Evolutionary conservation across 306 rosid genomes (phyloP).

Genomic region (Sicyos edulis): DNA sequence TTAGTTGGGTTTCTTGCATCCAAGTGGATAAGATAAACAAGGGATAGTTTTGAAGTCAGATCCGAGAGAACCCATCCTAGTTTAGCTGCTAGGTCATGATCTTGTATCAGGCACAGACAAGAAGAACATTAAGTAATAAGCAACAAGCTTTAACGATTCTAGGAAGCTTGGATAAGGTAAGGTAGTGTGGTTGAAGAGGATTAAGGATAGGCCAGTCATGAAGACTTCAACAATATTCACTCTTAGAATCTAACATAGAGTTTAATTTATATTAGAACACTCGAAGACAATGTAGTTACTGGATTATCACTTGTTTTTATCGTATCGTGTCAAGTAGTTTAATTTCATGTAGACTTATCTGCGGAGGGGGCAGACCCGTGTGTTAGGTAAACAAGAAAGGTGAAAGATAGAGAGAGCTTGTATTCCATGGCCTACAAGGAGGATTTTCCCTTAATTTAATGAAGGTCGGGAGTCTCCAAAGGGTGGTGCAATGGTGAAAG

Average conservation of each 20-base stretch:
- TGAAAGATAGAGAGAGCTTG: background rate
- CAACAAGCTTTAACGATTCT: background rate
- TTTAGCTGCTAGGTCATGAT: background rate
- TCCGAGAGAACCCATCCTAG: background rate
- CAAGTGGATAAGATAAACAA: constrained; percentile 3
- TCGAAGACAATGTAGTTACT: background rate
- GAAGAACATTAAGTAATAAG: background rate
- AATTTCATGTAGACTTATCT: background rate
- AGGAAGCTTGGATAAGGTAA: background rate
- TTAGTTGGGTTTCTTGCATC: background rate
- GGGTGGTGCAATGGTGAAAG: no score
- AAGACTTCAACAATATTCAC: background rate
- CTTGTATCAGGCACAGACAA: background rate
- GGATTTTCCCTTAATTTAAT: background rate
- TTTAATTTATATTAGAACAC: background rate
- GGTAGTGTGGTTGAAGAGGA: background rate
- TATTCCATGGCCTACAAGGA: background rate
- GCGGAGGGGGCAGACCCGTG: no score
- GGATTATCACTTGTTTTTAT: background rate
- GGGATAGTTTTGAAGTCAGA: background rate
- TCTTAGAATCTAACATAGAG: background rate
- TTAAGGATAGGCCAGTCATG: background rate
- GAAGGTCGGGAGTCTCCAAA: background rate
- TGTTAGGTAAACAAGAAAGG: background rate
- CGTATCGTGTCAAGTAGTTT: background rate